Percentiles rank a stretch among this genome's conserved stretches.
Conservation (phyloP, 768 basidiomycete species). For the Suillus alpinus region DNA sequence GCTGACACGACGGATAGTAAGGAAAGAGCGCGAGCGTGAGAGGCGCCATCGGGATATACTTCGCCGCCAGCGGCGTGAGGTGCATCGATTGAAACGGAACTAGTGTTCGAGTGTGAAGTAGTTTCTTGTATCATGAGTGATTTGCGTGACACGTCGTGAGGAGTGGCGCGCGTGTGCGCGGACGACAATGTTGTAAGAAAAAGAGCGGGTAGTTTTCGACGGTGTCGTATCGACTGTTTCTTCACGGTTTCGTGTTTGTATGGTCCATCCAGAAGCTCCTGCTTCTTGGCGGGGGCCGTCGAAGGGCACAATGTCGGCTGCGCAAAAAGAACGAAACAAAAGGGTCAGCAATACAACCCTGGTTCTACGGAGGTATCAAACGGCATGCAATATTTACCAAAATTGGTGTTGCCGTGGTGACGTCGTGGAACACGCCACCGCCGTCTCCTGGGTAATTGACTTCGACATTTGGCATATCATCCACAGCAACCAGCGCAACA, state of each 20-base stretch:
- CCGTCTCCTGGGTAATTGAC: slow-evolving; percentile 13
- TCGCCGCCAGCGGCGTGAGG: slow-evolving; percentile 18
- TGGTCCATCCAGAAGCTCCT: slow-evolving; percentile 8
- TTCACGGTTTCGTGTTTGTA: slow-evolving; percentile 12
- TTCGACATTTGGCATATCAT: not conserved
- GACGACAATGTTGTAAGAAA: slow-evolving; percentile 14
- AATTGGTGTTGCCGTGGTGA: slow-evolving; percentile 25
- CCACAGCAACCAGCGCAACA: not conserved
- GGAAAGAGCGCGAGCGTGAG: slow-evolving; percentile 16
- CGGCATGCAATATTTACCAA: slow-evolving; percentile 26
- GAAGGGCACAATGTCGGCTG: slow-evolving; percentile 20
- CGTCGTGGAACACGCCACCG: slow-evolving; percentile 18
- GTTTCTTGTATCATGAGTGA: slow-evolving; percentile 12
- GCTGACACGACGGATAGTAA: slow-evolving; percentile 16
- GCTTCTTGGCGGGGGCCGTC: slow-evolving; percentile 15
- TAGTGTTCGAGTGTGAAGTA: slow-evolving; percentile 5
- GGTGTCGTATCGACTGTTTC: slow-evolving; percentile 15
- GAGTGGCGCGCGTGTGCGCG: slow-evolving; percentile 15
- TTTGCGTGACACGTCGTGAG: slow-evolving; percentile 2
- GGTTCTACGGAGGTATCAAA: slow-evolving; percentile 9
- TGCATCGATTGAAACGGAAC: slow-evolving; percentile 21
- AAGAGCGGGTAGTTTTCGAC: slow-evolving; percentile 21
- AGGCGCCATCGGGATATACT: slow-evolving; percentile 14
- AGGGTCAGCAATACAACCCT: slow-evolving; percentile 21
- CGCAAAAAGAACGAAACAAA: slow-evolving; percentile 9